Conservation (phyloP, 2,329 filamentous ascomycete species). For the Coniochaeta sp. region DNA sequence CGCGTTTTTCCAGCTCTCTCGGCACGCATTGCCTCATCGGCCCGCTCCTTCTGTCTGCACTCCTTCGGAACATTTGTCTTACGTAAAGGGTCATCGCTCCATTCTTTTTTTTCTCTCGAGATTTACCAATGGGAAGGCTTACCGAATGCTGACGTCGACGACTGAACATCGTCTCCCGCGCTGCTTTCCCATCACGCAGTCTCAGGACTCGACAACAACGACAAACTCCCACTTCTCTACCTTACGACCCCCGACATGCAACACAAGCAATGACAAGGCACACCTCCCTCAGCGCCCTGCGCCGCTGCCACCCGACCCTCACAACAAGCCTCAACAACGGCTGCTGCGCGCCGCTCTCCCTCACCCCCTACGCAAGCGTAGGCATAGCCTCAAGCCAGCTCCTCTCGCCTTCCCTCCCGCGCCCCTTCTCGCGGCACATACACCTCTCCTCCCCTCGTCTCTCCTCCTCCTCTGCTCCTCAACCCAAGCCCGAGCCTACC, state of each 20-base stretch:
- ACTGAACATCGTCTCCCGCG: neutral
- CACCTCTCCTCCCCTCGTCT: constrained; percentile 1
- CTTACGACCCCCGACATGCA: no score
- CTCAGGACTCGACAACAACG: no score
- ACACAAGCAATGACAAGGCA: constrained; percentile 7
- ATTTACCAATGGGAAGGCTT: neutral
- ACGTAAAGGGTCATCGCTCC: no score
- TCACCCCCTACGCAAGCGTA: neutral
- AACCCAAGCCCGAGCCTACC: neutral
- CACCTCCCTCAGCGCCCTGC: constrained; percentile 5
- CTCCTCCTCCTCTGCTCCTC: neutral
- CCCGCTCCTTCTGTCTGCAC: neutral
- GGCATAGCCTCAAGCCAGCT: neutral
- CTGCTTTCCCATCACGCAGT: no score
- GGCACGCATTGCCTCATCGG: neutral
- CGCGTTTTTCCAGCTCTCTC: neutral
- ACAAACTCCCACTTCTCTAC: no score
- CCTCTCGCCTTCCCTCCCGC: neutral
- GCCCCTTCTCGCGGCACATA: neutral
- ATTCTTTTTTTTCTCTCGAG: no score
- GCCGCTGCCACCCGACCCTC: constrained; percentile 1
- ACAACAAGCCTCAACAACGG: neutral
- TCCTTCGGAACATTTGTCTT: no score
- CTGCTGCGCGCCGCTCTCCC: neutral
- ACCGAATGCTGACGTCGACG: neutral